Percentiles rank a stretch among this genome's conserved stretches.
Conservation (phyloP, 345 rosid genomes). For the Conringia planisiliqua region DNA sequence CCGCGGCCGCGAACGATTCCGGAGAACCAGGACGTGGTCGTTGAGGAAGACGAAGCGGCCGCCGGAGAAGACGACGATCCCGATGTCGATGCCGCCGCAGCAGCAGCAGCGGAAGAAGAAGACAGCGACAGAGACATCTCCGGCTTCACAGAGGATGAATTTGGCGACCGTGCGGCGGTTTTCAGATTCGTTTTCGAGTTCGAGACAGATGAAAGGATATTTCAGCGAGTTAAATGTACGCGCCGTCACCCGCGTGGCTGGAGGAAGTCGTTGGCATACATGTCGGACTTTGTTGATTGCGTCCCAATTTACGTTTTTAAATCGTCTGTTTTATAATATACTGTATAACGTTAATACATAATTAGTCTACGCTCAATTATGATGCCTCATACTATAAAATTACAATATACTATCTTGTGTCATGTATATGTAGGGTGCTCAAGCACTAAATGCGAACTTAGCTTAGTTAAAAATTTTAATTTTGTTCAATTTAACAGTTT, state of each 20-base stretch:
- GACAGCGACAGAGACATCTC: constrained; percentile 34
- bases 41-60: constrained; percentile 19
- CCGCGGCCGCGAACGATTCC: constrained; percentile 71
- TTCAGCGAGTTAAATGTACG: background rate
- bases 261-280: constrained; percentile 21
- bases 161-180: constrained; percentile 27
- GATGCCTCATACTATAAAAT: background rate
- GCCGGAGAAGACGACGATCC: constrained; percentile 28
- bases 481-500: background rate
- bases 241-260: constrained; percentile 30
- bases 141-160: no score
- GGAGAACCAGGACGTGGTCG: constrained; percentile 62
- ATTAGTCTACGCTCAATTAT: background rate
- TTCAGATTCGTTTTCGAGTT: constrained; percentile 12
- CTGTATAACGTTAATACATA: background rate
- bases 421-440: background rate
- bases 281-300: constrained; percentile 15
- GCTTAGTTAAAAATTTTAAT: background rate
- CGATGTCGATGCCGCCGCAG: constrained; percentile 23
- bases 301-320: background rate
- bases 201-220: background rate
- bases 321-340: background rate
- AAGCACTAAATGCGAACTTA: background rate
- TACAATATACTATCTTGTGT: background rate
- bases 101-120: constrained; percentile 24